These are phyloP conservation scores for Acephala macrosclerotiorum DNA, from an alignment of 2,329 filamentous ascomycete genomes.

Conservation along the genomic window DNA sequence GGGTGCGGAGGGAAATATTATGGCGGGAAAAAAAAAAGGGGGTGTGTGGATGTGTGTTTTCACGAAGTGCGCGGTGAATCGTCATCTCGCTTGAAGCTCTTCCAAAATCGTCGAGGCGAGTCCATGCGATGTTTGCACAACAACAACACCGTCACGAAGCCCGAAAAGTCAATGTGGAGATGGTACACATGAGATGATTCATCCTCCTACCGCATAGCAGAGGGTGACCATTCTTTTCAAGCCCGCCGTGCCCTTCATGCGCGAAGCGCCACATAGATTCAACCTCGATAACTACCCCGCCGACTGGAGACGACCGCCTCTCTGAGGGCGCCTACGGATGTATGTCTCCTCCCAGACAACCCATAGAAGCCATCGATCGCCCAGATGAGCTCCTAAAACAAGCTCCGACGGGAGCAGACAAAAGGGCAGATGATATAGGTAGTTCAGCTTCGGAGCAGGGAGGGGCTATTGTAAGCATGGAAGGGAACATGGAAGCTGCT, in stretches of 20 bases:
- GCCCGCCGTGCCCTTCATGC: not conserved
- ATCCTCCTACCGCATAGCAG: not conserved
- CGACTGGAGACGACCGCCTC: conserved; percentile 38
- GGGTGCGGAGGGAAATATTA: not conserved
- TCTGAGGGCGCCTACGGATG: conserved; percentile 40
- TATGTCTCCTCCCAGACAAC: conserved; percentile 44
- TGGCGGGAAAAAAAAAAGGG: not conserved
- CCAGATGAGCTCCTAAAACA: conserved; percentile 35
- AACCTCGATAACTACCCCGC: conserved; percentile 39
- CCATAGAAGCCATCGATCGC: conserved; percentile 35
- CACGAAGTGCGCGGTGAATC: not conserved
- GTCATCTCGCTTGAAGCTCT: conserved; percentile 15
- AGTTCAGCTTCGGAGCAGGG: not conserved
- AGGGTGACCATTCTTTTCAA: conserved; percentile 5
- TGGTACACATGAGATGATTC: conserved; percentile 13
- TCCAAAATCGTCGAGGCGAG: conserved; percentile 8
- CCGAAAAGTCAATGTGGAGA: conserved; percentile 7
- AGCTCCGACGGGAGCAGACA: conserved; percentile 10
- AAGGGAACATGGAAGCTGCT: conserved; percentile 2
- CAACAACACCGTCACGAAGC: not conserved
- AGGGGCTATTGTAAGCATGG: not conserved
- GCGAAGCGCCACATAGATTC: not conserved
- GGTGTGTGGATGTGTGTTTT: not conserved
- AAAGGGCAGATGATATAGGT: conserved; percentile 14
- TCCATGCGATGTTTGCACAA: not conserved